Evolutionary conservation across 441 rosid genomes (phyloP).

Genomic region (Populus trichocarpa): DNA sequence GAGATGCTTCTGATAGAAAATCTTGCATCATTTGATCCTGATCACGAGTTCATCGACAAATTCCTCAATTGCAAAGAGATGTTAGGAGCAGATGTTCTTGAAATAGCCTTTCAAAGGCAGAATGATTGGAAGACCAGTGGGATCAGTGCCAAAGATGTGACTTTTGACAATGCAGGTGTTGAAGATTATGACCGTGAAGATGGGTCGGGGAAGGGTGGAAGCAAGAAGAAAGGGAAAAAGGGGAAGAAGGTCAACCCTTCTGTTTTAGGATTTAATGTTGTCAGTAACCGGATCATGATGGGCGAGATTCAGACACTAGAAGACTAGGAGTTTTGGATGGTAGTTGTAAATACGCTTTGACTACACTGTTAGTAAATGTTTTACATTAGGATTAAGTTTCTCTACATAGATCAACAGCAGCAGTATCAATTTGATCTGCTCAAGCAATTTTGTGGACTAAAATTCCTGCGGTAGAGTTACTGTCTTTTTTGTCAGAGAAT

Average conservation of each 20-base stretch:
- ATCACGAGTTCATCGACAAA: slow-evolving; percentile 68
- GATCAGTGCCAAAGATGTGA: slow-evolving; percentile 35
- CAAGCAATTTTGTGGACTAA: slow-evolving; percentile 44
- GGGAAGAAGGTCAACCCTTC: slow-evolving; percentile 89
- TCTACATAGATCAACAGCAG: slow-evolving; percentile 26
- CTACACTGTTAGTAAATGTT: slow-evolving; percentile 31
- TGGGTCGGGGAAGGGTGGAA: slow-evolving; percentile 66
- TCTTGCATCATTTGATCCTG: slow-evolving; percentile 71
- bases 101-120: slow-evolving; percentile 58
- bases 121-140: slow-evolving; percentile 43
- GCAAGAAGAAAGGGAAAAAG: slow-evolving; percentile 82
- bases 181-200: slow-evolving; percentile 35
- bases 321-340: slow-evolving; percentile 42
- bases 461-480: slow-evolving; percentile 16
- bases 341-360: slow-evolving; percentile 47
- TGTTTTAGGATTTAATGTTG: slow-evolving; percentile 85
- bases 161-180: slow-evolving; percentile 33
- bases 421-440: slow-evolving; percentile 38
- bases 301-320: slow-evolving; percentile 95
- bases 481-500: slow-evolving; percentile 2
- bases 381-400: slow-evolving; percentile 25
- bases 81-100: slow-evolving; percentile 59
- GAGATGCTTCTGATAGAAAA: slow-evolving; percentile 76
- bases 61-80: slow-evolving; percentile 85
- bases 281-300: slow-evolving; percentile 98